Conservation (phyloP, 352 stramenopile species). For the Albugo laibachii region DNA sequence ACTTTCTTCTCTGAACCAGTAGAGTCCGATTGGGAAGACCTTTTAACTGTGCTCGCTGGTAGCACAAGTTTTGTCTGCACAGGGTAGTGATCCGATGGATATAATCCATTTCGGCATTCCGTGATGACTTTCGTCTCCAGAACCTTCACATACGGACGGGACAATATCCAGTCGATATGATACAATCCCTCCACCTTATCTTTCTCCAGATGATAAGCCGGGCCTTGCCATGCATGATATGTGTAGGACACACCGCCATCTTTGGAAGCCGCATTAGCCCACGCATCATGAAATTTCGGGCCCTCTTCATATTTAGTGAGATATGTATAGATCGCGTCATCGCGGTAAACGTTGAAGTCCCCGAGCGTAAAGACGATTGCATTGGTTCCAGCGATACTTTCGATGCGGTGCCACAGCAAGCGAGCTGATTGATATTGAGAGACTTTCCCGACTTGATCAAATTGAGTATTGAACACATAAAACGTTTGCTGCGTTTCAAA, state of each 20-base stretch:
- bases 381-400: constrained; percentile 18
- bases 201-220: constrained; percentile 66
- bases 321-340: constrained; percentile 63
- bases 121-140: constrained; percentile 49
- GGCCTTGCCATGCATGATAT: constrained; percentile 73
- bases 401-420: constrained; percentile 41
- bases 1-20: too few species aligned
- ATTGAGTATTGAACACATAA: constrained; percentile 61
- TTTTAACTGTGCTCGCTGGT: too few species aligned
- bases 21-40: too few species aligned
- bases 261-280: constrained; percentile 34
- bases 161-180: constrained; percentile 83
- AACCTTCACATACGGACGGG: constrained; percentile 53
- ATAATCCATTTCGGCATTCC: too few species aligned
- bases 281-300: constrained; percentile 46
- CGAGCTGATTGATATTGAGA: constrained; percentile 30
- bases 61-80: too few species aligned
- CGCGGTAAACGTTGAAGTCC: constrained; percentile 75
- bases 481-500: constrained; percentile 36
- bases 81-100: too few species aligned
- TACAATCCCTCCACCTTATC: constrained; percentile 34
- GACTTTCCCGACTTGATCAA: constrained; percentile 33
- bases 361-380: constrained; percentile 53
- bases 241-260: constrained; percentile 68
- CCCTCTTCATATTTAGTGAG: constrained; percentile 40